These are phyloP conservation scores for Puccinia hordei DNA, from an alignment of 1,284 basidiomycete species.

Conservation along the genomic window DNA sequence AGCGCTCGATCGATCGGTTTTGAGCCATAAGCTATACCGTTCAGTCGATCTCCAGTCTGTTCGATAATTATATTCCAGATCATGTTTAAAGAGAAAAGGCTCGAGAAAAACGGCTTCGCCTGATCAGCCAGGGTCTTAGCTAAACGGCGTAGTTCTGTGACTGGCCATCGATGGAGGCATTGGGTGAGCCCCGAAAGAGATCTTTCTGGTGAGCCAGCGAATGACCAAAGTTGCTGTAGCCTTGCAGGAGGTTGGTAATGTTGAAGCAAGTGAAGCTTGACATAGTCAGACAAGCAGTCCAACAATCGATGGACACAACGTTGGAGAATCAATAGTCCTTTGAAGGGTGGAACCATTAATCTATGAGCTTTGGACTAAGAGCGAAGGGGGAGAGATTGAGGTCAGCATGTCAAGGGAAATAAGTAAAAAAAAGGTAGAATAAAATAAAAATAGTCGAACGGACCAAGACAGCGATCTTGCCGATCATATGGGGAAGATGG, in stretches of 20 bases:
- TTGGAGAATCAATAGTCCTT: conserved; percentile 46
- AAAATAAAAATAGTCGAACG: not conserved
- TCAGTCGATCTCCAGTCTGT: conserved; percentile 9
- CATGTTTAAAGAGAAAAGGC: not conserved
- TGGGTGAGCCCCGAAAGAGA: not conserved
- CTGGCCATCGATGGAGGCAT: conserved; percentile 25
- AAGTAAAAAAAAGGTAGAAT: not conserved
- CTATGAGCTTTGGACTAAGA: conserved; percentile 34
- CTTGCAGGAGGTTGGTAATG: not conserved
- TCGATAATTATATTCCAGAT: conserved; percentile 32
- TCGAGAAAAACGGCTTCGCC: not conserved
- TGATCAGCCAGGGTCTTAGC: conserved; percentile 1
- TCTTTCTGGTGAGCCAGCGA: not conserved
- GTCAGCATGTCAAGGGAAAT: conserved; percentile 3
- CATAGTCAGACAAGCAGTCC: conserved; percentile 41
- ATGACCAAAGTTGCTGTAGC: not conserved
- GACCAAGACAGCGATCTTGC: conserved; percentile 50
- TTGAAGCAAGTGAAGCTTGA: conserved; percentile 18
- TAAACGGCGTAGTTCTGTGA: not conserved
- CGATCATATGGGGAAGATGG: conserved; percentile 50
- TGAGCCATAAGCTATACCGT: conserved; percentile 44
- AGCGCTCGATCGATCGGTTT: conserved; percentile 49
- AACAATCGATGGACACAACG: conserved; percentile 40
- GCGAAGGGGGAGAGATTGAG: not conserved
- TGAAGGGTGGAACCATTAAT: conserved; percentile 39